Evolutionary conservation across 495 filamentous ascomycete species (phyloP), one percentile per base, ranked within the genome.

Genomic region (Aspergillus egyptiacus): DNA sequence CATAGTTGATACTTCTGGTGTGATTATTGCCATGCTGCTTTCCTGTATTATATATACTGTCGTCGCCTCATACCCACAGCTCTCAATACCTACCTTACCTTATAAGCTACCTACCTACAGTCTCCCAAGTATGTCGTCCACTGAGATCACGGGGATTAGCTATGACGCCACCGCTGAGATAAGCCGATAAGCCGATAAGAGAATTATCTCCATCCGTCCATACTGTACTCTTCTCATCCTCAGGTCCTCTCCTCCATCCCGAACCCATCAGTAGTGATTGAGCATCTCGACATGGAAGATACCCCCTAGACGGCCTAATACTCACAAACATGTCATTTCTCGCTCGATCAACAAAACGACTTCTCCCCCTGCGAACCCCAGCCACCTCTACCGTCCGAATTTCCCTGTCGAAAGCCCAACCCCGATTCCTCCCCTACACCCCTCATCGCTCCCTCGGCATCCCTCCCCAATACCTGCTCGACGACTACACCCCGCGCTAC

Each of bases 401-500:
- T n/a, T n/a, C n/a, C n/a, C n/a, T n/a, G n/a, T n/a, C n/a, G 17
- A 27, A 20, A 17, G 4, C 43, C n/a, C n/a, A n/a, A 3, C 25
- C 43, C 1, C 23, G 5, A 3, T 7, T 23, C 46, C 38, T 37
- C 57, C 14, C 44, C 63, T 25, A 44, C 37, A 44, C 49, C 32
- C 43, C 54, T 7, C 64, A 44, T 27, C 69, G 72, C 20, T 54
- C 31, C 47, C 72, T 88, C 22, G 83, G 86, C 54, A 84, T 89
- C 25, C 84, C 87, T 13, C 84, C 86, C 2, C 85, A 84, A 14
- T 90, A 82, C 63, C 73, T 90, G 15, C 74, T 89, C 2, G 86
- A 90, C 55, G 72, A 83, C 58, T 85, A 89, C 64, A 77, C 72
- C 22, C 85, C 85, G 0, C 76, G 83, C 19, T 87, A 87, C 57